Percentiles rank a stretch among this genome's conserved stretches.
These are phyloP conservation scores for Datura wrightii DNA, from an alignment of 257 asterid genomes.

Conservation along the genomic window DNA sequence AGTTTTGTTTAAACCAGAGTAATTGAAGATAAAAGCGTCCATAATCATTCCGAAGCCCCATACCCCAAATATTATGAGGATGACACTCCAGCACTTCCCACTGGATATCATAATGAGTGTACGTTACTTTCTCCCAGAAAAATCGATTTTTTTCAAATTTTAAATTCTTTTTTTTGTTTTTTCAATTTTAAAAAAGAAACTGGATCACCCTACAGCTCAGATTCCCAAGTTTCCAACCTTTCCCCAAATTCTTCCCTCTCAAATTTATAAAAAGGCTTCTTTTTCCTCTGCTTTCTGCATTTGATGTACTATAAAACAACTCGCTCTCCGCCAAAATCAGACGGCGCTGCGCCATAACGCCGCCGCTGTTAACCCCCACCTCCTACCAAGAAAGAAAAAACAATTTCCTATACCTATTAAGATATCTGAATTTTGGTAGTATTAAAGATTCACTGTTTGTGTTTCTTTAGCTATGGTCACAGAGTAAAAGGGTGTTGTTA, in stretches of 20 bases:
- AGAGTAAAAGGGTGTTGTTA: neutral
- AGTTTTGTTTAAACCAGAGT: neutral
- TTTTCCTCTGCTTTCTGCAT: neutral
- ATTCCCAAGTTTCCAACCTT: slow-evolving; percentile 60
- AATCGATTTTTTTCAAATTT: slow-evolving; percentile 9
- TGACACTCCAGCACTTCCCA: neutral
- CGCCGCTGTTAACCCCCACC: slow-evolving; percentile 30
- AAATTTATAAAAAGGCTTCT: slow-evolving; percentile 22
- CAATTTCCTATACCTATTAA: neutral
- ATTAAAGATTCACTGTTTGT: neutral
- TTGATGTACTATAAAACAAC: slow-evolving; percentile 10
- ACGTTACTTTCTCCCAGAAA: slow-evolving; percentile 30
- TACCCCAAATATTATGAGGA: neutral
- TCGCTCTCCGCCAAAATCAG: slow-evolving; percentile 36
- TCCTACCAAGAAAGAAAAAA: neutral
- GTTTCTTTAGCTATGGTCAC: neutral
- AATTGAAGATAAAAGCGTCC: neutral
- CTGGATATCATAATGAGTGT: slow-evolving; percentile 27
- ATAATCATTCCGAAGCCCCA: neutral
- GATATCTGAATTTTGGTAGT: neutral
- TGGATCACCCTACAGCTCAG: slow-evolving; percentile 5
- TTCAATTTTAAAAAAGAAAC: neutral
- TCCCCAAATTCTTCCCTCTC: slow-evolving; percentile 31
- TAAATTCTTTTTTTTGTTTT: neutral
- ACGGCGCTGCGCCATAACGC: slow-evolving; percentile 41